A percentile compares a stretch with the other conserved stretches of the same genome.
phyloP scores from a whole-genome alignment of 169 alveolate genomes.

The Plasmodium knowlesi region DNA sequence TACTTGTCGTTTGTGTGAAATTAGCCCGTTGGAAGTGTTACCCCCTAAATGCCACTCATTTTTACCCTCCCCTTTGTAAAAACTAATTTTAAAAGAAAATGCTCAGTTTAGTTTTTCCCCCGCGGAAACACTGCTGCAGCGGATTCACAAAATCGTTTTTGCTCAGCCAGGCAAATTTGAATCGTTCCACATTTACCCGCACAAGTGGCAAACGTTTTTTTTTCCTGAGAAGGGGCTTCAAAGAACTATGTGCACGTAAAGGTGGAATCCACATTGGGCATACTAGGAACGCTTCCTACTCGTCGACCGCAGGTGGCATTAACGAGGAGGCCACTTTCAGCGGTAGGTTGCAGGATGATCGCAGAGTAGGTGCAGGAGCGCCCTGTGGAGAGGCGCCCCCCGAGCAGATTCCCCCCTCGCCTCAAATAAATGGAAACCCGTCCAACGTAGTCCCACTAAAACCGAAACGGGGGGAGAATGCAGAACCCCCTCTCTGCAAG shows the following conservation, averaged over 20 bases:
- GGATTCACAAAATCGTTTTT: constrained; percentile 12
- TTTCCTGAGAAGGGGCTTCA: neutral
- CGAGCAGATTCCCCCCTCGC: neutral
- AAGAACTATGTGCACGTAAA: neutral
- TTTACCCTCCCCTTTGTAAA: neutral
- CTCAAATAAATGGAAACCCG: neutral
- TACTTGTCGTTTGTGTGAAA: neutral
- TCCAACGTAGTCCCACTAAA: neutral
- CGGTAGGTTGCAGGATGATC: neutral
- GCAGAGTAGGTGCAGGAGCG: constrained; percentile 3
- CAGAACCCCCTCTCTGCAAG: neutral
- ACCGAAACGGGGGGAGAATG: neutral
- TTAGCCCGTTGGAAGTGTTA: neutral
- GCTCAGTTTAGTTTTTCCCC: constrained; percentile 17
- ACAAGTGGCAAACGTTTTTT: neutral
- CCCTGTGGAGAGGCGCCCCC: constrained; percentile 1
- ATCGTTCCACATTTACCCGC: neutral
- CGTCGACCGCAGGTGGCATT: neutral
- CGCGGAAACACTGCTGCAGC: constrained; percentile 6
- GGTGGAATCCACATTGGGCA: neutral
- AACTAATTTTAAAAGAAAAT: constrained; percentile 12
- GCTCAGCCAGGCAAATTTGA: neutral
- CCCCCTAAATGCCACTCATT: neutral
- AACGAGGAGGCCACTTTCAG: neutral
- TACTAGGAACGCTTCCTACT: neutral